phyloP scores from a whole-genome alignment of 2,329 filamentous ascomycete species.

The Scedosporium aurantiacum region DNA sequence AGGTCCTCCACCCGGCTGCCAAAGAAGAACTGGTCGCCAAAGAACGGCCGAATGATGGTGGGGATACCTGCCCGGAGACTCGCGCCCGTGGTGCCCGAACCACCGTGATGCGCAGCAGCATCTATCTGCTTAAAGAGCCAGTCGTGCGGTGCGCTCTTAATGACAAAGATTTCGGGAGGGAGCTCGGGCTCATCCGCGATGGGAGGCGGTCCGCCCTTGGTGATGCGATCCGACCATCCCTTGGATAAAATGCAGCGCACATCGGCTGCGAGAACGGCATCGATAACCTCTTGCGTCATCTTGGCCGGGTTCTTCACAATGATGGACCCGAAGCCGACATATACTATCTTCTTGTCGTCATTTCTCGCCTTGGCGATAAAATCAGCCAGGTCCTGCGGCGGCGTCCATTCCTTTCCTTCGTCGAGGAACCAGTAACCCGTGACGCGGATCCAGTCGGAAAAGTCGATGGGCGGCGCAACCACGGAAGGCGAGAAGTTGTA shows the following conservation, averaged over 20 bases:
- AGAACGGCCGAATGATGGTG: conserved; percentile 93
- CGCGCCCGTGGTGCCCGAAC: conserved; percentile 88
- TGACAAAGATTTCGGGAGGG: conserved; percentile 71
- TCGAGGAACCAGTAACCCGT: conserved; percentile 98
- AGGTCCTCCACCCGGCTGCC: conserved; percentile 82
- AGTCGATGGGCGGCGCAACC: conserved; percentile 88
- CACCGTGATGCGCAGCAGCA: conserved; percentile 87
- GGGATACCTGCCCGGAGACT: conserved; percentile 84
- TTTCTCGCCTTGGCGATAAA: conserved; percentile 77
- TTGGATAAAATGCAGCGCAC: conserved; percentile 92
- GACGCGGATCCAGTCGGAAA: conserved; percentile 93
- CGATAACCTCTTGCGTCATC: conserved; percentile 85
- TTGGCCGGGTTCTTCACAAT: conserved; percentile 82
- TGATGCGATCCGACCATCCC: conserved; percentile 80
- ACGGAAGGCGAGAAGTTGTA: conserved; percentile 96
- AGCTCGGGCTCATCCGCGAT: conserved; percentile 55
- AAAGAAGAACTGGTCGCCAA: conserved; percentile 97
- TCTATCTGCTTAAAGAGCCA: conserved; percentile 95
- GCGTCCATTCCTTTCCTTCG: conserved; percentile 58
- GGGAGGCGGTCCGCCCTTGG: conserved; percentile 25
- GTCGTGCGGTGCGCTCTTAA: conserved; percentile 86
- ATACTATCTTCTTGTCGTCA: conserved; percentile 86
- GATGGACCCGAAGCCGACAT: conserved; percentile 94
- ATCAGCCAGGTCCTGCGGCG: conserved; percentile 60
- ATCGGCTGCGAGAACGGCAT: conserved; percentile 81